phyloP scores from a whole-genome alignment of 345 rosid species.

The Alliaria petiolata region DNA sequence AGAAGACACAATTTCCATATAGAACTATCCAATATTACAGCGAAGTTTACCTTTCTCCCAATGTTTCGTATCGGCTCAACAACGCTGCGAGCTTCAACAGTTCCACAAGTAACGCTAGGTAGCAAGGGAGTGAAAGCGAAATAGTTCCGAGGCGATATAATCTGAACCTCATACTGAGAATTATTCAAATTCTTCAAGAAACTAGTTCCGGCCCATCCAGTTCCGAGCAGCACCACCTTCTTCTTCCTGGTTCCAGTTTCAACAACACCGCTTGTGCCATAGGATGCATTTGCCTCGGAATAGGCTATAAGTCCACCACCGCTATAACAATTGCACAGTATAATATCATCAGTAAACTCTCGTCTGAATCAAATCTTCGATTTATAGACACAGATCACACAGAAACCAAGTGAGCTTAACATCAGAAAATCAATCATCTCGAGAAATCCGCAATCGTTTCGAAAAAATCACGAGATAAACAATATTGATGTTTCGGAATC shows the following conservation, averaged over 20 bases:
- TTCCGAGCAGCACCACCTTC: slow-evolving; percentile 93
- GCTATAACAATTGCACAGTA: slow-evolving; percentile 37
- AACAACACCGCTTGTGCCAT: slow-evolving; percentile 32
- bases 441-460: no score
- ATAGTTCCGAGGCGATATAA: slow-evolving; percentile 94
- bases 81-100: slow-evolving; percentile 94
- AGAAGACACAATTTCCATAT: background rate
- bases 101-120: slow-evolving; percentile 94
- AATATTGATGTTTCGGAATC: no score
- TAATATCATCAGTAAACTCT: slow-evolving; percentile 5
- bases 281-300: slow-evolving; percentile 57
- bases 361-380: background rate
- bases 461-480: no score
- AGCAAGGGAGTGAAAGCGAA: slow-evolving; percentile 98
- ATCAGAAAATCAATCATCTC: background rate
- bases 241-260: slow-evolving; percentile 58
- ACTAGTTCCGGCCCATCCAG: slow-evolving; percentile 98
- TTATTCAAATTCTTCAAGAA: slow-evolving; percentile 70
- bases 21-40: background rate
- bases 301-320: slow-evolving; percentile 85
- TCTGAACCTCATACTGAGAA: slow-evolving; percentile 74
- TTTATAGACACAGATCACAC: background rate
- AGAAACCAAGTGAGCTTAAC: background rate
- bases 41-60: slow-evolving; percentile 60
- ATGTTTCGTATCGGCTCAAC: slow-evolving; percentile 95